phyloP scores from a whole-genome alignment of 495 filamentous ascomycete species.

The Parathielavia appendiculata region DNA sequence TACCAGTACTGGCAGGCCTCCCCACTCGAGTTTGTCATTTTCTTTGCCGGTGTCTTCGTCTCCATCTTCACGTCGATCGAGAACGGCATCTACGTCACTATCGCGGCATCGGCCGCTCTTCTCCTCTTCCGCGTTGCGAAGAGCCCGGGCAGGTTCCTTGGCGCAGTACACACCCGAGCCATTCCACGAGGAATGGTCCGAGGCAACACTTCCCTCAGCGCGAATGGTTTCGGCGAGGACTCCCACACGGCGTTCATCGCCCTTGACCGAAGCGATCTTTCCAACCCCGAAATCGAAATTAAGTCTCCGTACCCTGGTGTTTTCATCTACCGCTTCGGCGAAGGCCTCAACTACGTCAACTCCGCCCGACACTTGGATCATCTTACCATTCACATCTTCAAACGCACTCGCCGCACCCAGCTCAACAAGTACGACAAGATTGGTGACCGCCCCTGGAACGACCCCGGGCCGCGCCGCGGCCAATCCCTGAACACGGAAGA shows the following conservation, averaged over 20 bases:
- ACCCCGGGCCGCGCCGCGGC: constrained; percentile 62
- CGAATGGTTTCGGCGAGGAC: constrained; percentile 43
- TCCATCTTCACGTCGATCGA: constrained; percentile 87
- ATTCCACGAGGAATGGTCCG: constrained; percentile 77
- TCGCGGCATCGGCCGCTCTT: constrained; percentile 66
- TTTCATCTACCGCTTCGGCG: constrained; percentile 96
- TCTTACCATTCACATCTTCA: constrained; percentile 68
- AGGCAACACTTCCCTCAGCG: constrained; percentile 43
- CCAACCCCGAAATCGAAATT: constrained; percentile 78
- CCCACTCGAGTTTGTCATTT: constrained; percentile 84
- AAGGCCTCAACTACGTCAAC: constrained; percentile 96
- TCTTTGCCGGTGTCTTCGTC: constrained; percentile 89
- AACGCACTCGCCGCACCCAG: constrained; percentile 72
- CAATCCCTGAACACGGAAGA: constrained; percentile 17
- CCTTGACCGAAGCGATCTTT: constrained; percentile 79
- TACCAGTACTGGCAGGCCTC: constrained; percentile 96
- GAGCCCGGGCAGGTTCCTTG: constrained; percentile 80
- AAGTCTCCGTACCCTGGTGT: constrained; percentile 83
- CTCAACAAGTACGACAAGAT: constrained; percentile 52
- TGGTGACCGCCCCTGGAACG: constrained; percentile 95
- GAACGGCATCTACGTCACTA: constrained; percentile 84
- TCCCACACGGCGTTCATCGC: constrained; percentile 80
- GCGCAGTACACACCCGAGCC: constrained; percentile 82
- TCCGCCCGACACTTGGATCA: constrained; percentile 85
- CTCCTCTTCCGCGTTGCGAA: constrained; percentile 81